Percentiles rank a stretch among this genome's conserved stretches.
Conservation (phyloP, 345 rosid genomes). For the Laguncularia racemosa region DNA sequence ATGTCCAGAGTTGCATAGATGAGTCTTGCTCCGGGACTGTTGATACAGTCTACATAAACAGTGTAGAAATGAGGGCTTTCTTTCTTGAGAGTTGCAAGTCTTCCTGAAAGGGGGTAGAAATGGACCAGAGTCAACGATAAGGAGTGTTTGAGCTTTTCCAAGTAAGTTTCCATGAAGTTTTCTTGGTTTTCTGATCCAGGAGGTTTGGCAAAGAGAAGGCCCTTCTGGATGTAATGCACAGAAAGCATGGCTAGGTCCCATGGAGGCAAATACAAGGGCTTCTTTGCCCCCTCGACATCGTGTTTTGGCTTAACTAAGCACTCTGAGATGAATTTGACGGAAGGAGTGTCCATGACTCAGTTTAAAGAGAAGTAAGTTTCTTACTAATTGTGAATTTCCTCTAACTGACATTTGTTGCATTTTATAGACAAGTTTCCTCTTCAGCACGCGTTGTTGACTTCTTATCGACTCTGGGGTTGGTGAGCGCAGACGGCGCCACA, state of each 20-base stretch:
- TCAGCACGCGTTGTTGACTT: too few relatives aligned
- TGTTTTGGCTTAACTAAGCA: slow-evolving; percentile 45
- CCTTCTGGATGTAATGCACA: slow-evolving; percentile 60
- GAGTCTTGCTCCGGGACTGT: slow-evolving; percentile 41
- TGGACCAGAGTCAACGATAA: slow-evolving; percentile 55
- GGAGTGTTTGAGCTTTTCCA: slow-evolving; percentile 40
- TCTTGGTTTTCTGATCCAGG: slow-evolving; percentile 7
- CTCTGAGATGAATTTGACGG: slow-evolving; percentile 34
- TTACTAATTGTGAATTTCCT: not conserved
- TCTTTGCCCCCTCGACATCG: slow-evolving; percentile 24
- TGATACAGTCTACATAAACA: slow-evolving; percentile 43
- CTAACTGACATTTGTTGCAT: too few relatives aligned
- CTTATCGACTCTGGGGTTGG: too few relatives aligned
- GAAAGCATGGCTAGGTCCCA: slow-evolving; percentile 76
- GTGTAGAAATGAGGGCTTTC: slow-evolving; percentile 30
- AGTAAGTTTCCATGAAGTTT: slow-evolving; percentile 24
- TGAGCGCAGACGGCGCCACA: too few relatives aligned
- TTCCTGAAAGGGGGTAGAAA: slow-evolving; percentile 71
- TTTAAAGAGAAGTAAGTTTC: not conserved
- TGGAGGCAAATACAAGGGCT: slow-evolving; percentile 44
- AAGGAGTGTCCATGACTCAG: slow-evolving; percentile 13
- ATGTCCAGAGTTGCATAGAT: slow-evolving; percentile 40
- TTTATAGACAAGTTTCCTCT: too few relatives aligned
- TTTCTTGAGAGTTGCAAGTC: slow-evolving; percentile 25
- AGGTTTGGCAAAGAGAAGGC: slow-evolving; percentile 53